A percentile compares a stretch with the other conserved stretches of the same genome.
These are phyloP conservation scores for Porcisia hertigi DNA, from an alignment of 208 protist genomes.

Conservation along the genomic window DNA sequence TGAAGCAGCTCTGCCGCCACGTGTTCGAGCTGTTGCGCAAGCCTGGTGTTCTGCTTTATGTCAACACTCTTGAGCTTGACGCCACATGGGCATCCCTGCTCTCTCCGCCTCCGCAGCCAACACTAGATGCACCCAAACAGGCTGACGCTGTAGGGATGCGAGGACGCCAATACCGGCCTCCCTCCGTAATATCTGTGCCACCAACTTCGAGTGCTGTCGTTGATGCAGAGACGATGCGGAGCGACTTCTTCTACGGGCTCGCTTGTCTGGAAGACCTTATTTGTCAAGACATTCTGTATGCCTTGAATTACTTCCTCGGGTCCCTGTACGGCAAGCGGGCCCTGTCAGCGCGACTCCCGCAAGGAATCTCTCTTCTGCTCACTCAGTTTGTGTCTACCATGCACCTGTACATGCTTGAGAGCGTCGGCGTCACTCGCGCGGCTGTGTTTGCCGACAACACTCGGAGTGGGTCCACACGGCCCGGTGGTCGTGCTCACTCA, in stretches of 20 bases:
- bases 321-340: constrained; percentile 70
- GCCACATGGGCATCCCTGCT: constrained; percentile 23
- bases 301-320: constrained; percentile 81
- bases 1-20: constrained; percentile 67
- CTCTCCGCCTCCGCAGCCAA: neutral
- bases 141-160: neutral
- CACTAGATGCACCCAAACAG: constrained; percentile 5
- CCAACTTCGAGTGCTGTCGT: neutral
- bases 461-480: neutral
- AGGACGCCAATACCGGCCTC: neutral
- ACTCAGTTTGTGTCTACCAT: constrained; percentile 78
- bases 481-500: neutral
- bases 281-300: constrained; percentile 83
- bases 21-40: constrained; percentile 81
- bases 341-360: constrained; percentile 61
- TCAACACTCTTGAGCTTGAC: constrained; percentile 79
- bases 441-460: constrained; percentile 1
- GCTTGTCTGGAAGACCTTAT: constrained; percentile 77
- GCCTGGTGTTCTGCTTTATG: constrained; percentile 84
- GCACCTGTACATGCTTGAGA: constrained; percentile 76
- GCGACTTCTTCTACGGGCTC: constrained; percentile 38
- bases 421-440: constrained; percentile 5
- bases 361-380: constrained; percentile 75
- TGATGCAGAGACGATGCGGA: constrained; percentile 7
- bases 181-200: neutral